A percentile compares a stretch with the other conserved stretches of the same genome.
Evolutionary conservation across 495 filamentous ascomycete species (phyloP).

Genomic region (Neurospora sp.): DNA sequence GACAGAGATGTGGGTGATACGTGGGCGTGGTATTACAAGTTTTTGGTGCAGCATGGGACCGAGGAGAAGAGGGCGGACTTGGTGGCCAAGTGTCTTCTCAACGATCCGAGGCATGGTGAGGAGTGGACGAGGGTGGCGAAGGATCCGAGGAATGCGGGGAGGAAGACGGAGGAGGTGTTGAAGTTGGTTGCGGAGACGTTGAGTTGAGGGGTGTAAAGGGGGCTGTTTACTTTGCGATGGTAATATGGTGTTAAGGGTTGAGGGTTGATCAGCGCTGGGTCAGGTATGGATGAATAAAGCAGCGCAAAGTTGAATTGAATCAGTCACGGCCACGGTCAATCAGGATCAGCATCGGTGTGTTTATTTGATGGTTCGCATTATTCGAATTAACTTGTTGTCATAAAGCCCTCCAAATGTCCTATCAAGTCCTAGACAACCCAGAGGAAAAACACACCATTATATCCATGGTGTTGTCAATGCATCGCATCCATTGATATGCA

Average conservation of each 20-base stretch:
- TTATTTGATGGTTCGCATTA: neutral
- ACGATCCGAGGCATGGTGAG: conserved; percentile 87
- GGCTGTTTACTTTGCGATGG: neutral
- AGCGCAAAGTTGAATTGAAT: neutral
- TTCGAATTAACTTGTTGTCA: neutral
- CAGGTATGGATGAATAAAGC: neutral
- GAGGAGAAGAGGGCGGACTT: conserved; percentile 82
- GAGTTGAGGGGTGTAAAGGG: neutral
- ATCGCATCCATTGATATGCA: no score
- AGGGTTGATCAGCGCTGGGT: neutral
- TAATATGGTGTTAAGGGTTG: neutral
- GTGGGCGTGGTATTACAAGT: conserved; percentile 98
- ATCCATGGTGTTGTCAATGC: neutral
- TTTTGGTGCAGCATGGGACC: conserved; percentile 80
- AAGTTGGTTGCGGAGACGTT: conserved; percentile 52
- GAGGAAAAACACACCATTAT: neutral
- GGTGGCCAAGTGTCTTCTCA: conserved; percentile 59
- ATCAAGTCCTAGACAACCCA: neutral
- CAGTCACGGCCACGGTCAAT: neutral
- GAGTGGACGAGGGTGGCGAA: conserved; percentile 81
- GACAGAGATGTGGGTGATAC: conserved; percentile 83
- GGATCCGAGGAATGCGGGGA: conserved; percentile 67
- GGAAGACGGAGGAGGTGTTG: conserved; percentile 68
- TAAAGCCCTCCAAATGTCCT: neutral
- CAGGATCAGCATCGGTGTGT: neutral